Evolutionary conservation across 2,329 filamentous ascomycete genomes (phyloP), one percentile per base, ranked within the genome.

Genomic region (Madurella fahalii): DNA sequence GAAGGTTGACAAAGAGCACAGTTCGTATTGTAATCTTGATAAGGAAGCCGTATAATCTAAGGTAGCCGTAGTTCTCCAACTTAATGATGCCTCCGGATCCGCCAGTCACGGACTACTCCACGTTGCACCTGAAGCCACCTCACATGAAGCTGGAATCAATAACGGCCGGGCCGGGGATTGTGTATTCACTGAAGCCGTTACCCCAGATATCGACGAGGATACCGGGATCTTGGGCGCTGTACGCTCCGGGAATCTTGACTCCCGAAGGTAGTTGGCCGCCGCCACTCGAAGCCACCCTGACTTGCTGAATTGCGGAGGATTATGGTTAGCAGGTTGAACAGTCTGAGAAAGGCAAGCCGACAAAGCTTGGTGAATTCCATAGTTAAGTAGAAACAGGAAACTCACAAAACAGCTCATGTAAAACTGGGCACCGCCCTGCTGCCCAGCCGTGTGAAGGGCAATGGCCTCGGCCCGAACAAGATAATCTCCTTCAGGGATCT

Each of bases 181-280:
- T 67, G 61, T 75, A 75, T 47, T 64, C 54, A 25, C 56, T 65
- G 43, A 70, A 64, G 42, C 67, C 58, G 20, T 65, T 65, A 52
- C 65, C 64, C 59, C 71, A 73, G 56, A 76, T 78, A 63, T 78
- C 75, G 61, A 78, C 72, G 34, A 73, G 68, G 60, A 80, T 77
- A 40, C 76, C 76, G 2, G 75, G 72, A 64, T 79, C 76, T 49
- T 60, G 70, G 2, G 72, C 66, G 30, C 67, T 72, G 66, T 80
- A 80, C 1, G 75, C 70, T 13, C 77, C 77, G 0, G 77, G 77
- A 59, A 80, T 75, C 52, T 71, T 71, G 25, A 76, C 75, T 32
- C 71, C 64, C 18, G 67, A 54, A 1, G 76, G 76, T 4, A 68
- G 68, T 4, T 70, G 74, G 2, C 68, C 58, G 9, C 30, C 45